Conservation (phyloP, 768 basidiomycete genomes). For the Hypholoma fasciculare region DNA sequence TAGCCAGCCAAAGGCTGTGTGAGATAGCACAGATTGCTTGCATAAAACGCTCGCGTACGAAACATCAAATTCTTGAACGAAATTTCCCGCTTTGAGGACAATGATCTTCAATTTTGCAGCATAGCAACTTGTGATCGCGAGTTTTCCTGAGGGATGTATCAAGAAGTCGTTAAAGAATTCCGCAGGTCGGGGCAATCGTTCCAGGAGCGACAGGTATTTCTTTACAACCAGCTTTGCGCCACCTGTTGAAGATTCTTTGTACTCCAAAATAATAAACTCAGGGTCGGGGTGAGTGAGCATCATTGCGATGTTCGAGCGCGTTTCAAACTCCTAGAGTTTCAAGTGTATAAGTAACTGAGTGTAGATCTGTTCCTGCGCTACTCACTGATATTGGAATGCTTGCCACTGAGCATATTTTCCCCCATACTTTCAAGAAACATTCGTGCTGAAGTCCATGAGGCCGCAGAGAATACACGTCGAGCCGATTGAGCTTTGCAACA, state of each 20-base stretch:
- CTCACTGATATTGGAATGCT: slow-evolving; percentile 56
- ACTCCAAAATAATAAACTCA: slow-evolving; percentile 63
- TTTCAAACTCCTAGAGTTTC: slow-evolving; percentile 23
- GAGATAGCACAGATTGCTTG: neutral
- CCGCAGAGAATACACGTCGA: slow-evolving; percentile 69
- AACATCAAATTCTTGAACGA: slow-evolving; percentile 59
- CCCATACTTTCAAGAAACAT: slow-evolving; percentile 67
- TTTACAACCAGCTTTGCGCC: slow-evolving; percentile 37
- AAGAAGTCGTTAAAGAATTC: slow-evolving; percentile 74
- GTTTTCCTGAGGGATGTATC: slow-evolving; percentile 60
- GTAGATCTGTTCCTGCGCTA: neutral
- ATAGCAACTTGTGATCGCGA: slow-evolving; percentile 68
- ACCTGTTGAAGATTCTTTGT: slow-evolving; percentile 35
- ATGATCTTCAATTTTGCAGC: slow-evolving; percentile 70
- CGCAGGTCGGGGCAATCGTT: slow-evolving; percentile 56
- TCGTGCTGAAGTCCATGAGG: slow-evolving; percentile 61
- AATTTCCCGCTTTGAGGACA: slow-evolving; percentile 51
- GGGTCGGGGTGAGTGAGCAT: slow-evolving; percentile 80
- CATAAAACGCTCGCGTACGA: slow-evolving; percentile 45
- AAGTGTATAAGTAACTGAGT: slow-evolving; percentile 12
- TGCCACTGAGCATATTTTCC: slow-evolving; percentile 57
- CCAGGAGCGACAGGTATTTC: slow-evolving; percentile 52
- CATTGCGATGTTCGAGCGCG: slow-evolving; percentile 55
- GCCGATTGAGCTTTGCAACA: slow-evolving; percentile 61
- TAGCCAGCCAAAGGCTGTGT: neutral